Percentiles rank a stretch among this genome's conserved stretches.
phyloP scores from a whole-genome alignment of 352 stramenopile genomes.

The Globisporangium cylindrosporum region DNA sequence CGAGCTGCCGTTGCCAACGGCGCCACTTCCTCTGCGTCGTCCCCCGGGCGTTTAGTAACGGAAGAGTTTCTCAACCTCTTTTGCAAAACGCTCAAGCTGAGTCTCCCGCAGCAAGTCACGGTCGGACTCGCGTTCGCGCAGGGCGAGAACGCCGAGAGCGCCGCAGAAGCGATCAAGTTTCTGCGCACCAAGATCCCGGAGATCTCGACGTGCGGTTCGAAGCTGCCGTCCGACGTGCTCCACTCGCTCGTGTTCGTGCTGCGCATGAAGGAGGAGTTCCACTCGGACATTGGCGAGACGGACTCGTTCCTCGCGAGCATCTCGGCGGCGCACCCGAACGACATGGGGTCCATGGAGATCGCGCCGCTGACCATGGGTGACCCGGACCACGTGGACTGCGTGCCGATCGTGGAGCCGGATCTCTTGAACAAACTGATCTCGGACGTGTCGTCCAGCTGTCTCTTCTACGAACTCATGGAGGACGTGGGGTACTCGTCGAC shows the following conservation, averaged over 20 bases:
- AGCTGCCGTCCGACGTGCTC: slow-evolving; percentile 82
- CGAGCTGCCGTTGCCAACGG: slow-evolving; percentile 19
- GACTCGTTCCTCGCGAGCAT: slow-evolving; percentile 87
- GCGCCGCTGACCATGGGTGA: slow-evolving; percentile 85
- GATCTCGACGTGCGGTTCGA: slow-evolving; percentile 76
- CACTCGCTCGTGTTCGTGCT: slow-evolving; percentile 82
- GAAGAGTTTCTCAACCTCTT: slow-evolving; percentile 82
- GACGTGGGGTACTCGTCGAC: slow-evolving; percentile 88
- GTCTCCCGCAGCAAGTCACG: slow-evolving; percentile 82
- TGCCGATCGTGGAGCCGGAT: slow-evolving; percentile 52
- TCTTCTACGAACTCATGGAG: slow-evolving; percentile 91
- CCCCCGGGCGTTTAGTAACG: slow-evolving; percentile 44
- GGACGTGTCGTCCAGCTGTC: slow-evolving; percentile 71
- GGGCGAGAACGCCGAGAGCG: slow-evolving; percentile 55
- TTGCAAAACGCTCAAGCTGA: slow-evolving; percentile 81
- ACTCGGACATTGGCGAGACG: slow-evolving; percentile 65
- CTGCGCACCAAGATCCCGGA: slow-evolving; percentile 82
- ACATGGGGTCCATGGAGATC: slow-evolving; percentile 86
- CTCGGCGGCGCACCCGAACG: slow-evolving; percentile 76
- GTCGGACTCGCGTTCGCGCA: slow-evolving; percentile 81
- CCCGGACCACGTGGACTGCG: slow-evolving; percentile 82
- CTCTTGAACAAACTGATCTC: slow-evolving; percentile 73
- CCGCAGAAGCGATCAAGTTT: slow-evolving; percentile 67
- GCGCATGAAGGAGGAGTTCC: slow-evolving; percentile 79
- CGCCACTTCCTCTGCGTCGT: slow-evolving; percentile 1